Base-by-base conservation (phyloP, 202 grass and related monocot species). In the Elaeis oleifera region DNA sequence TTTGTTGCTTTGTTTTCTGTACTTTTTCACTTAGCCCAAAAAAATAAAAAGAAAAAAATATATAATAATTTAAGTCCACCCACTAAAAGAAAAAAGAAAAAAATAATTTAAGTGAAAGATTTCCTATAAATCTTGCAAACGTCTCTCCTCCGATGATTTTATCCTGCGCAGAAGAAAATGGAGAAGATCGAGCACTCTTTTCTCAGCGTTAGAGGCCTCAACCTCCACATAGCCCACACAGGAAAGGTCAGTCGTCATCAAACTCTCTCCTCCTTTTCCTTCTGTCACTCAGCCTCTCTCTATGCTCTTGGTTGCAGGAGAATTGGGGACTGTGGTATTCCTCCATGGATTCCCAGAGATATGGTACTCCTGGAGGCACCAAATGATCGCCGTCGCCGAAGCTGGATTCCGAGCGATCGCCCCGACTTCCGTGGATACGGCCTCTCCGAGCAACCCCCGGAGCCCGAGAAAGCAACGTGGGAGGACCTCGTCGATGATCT, bases 311-410 rank as follows among this genome's bases (percentile, higher is more conserved):
- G 60, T 5, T 29, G 49, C 67, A 84, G 85, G 65, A 44, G 67
- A 78, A 73, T 28, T 58, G 8, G 85, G 81, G 1, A 79, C 74
- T 22, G 50, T 84, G 57, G 51, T 89, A 22, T 89, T 89, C 44
- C 61, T 89, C 25, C 85, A 84, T 81, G 85, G 85, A 22, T 89
- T 89, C 60, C 85, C 85, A n/a, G 85, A 89, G 70, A 83, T 81
- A 48, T 84, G 81, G 81, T 84, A 84, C 61, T 84, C 85, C 39
- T 79, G 85, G 81, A 69, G 81, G 63, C 81, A 81, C 65, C 81
- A 89, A 49, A 84, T 89, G 85, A 16, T 81, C 18, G 81, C 81
- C 0, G 71, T 70, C 8, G 81, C 78, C 3, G 74, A 60, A 50
- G 78, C 78, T 6, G 78, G 85, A 26, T 89, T 78, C 71, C 58